Evolutionary conservation across 176 grass and related monocot genomes (phyloP).

Genomic region (Bolboschoenus planiculmis): DNA sequence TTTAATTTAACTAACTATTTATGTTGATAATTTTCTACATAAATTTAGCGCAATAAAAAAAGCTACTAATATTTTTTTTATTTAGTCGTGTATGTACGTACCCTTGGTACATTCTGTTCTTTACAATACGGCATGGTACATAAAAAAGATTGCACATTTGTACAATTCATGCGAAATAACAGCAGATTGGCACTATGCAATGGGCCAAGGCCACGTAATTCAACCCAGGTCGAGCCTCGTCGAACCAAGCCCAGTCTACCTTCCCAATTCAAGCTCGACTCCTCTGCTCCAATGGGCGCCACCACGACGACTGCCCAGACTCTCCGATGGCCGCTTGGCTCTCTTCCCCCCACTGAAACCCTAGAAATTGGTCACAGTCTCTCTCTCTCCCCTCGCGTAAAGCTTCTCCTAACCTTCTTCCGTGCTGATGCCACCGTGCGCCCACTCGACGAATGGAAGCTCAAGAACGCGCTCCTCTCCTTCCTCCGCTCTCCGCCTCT

Average conservation of each 20-base stretch:
- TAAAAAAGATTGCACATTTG: not conserved
- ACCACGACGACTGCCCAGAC: not conserved
- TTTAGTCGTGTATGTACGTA: not conserved
- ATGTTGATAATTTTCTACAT: no score
- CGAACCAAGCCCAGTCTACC: not conserved
- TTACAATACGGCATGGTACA: not conserved
- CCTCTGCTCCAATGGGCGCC: constrained; percentile 32
- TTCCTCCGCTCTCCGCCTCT: constrained; percentile 59
- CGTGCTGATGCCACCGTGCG: constrained; percentile 59
- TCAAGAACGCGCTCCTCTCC: constrained; percentile 59
- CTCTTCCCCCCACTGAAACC: constrained; percentile 38
- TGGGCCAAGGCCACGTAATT: not conserved
- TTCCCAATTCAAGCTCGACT: not conserved
- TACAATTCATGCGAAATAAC: not conserved
- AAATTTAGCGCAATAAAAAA: no score
- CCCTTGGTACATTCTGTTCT: not conserved
- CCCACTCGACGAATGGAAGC: constrained; percentile 88
- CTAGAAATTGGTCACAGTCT: constrained; percentile 46
- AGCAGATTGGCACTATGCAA: not conserved
- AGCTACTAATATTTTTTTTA: no score
- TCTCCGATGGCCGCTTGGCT: constrained; percentile 15
- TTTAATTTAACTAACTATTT: no score
- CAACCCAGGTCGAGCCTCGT: not conserved
- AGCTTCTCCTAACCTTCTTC: constrained; percentile 81
- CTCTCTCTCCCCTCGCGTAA: constrained; percentile 55